Base-by-base conservation (phyloP, 306 rosid species). In the Citrullus mucosospermus region DNA sequence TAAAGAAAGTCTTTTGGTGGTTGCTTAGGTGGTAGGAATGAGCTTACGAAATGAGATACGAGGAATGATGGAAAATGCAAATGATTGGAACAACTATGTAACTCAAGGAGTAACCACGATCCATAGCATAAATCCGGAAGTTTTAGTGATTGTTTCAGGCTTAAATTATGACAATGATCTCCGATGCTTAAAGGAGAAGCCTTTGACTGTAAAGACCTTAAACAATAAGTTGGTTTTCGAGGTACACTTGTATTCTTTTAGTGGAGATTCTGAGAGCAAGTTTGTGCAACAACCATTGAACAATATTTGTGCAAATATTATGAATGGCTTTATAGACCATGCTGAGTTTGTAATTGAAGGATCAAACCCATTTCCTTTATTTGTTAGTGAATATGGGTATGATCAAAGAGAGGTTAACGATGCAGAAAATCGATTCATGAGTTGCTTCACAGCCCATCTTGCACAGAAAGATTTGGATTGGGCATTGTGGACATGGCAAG, bases 381-480 rank as follows among this genome's bases (percentile, higher is more conserved):
- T 51, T 51, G 56, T 51, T 16, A 51, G 56, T 16, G 56, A 51
- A 51, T 51, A 51, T 15, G 89, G 87, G 6, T 83, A 79, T 6
- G 87, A 88, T 59, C 80, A 79, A 80, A 57, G 34, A 3, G 82
- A 82, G 22, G 67, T 2, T 3, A 22, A 77, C 9, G 80, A 63
- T 0, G 80, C 70, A 0, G 84, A 82, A 12, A 84, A 83, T 65
- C 69, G 80, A 22, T 88, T 36, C 61, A 54, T 54, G 58, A 54
- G 58, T 17, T 54, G 58, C 20, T 54, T 54, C 22, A 54, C 22
- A 2, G 22, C 90, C 5, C 86, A 89, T 51, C 87, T 89, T 80
- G 85, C 71, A 58, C 84, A 81, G 44, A 83, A 80, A 48, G 89
- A 88, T 61, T 75, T 88, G 75, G 91, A 51, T 15, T 51, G 56